Base-by-base conservation (phyloP, 805 yeast species). In the Scheffersomyces amazonensis region DNA sequence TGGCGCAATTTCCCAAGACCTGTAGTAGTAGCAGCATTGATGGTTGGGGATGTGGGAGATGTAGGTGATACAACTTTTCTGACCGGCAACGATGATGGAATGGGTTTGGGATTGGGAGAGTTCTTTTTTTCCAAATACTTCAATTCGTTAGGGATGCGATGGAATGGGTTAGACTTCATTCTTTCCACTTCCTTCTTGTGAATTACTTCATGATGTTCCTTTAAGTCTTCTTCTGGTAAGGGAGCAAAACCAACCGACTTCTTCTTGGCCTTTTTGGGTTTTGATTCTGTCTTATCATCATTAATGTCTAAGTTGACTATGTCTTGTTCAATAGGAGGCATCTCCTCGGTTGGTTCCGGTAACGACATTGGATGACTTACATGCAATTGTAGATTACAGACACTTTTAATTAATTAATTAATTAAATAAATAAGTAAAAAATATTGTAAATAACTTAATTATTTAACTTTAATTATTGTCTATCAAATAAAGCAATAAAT, bases 1-100 rank as follows among this genome's bases (percentile, higher is more conserved):
- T 66, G 59, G 40, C 67, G 69, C 32, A 79, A 71, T 44, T 76
- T 79, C 38, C 81, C 76, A 18, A 67, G 45, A 13, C 44, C 55
- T 6, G 42, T 30, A 24, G 32, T 33, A 4, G 31, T 22, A 7
- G 32, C 15, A 21, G 27, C 34, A 13, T 25, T 3, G 17, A 17
- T 15, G 4, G 30, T 27, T 13, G 8, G 7, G 15, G n/a, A 5
- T 5, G 16, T 13, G 5, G 17, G 17, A 10, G 7, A 13, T 13
- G 7, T 27, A 27, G n/a, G n/a, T 5, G 17, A 5, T 10, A 6
- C 13, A 8, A 24, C 5, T 6, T 11, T 25, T 20, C 21, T 32
- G 21, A 17, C 27, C 8, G 31, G 21, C 4, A 27, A 23, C 4
- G 23, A 21, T 3, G 40, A 39, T 3, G 50, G 41, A n/a, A 53